Percentiles rank a stretch among this genome's conserved stretches.
phyloP scores from a whole-genome alignment of 2,329 filamentous ascomycete species.

The Pleomassaria siparia region DNA sequence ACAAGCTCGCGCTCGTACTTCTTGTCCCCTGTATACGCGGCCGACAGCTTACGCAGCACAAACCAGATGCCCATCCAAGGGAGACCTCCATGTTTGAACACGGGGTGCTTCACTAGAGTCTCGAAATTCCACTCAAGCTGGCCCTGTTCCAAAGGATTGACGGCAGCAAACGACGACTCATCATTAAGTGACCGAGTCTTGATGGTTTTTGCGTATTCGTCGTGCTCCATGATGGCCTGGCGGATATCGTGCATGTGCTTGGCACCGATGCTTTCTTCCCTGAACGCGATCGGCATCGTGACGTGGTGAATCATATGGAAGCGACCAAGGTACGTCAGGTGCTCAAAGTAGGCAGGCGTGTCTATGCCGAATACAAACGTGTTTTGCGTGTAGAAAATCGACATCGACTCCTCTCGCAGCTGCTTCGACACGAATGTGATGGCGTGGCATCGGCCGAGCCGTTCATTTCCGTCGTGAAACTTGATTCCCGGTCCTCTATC shows the following conservation, averaged over 20 bases:
- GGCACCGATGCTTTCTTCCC: not conserved
- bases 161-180: too few species aligned
- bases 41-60: conserved; percentile 16
- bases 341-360: conserved; percentile 20
- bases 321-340: conserved; percentile 17
- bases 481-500: conserved; percentile 6
- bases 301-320: conserved; percentile 25
- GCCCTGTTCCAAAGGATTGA: not conserved
- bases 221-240: conserved; percentile 12
- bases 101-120: conserved; percentile 5
- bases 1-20: conserved; percentile 13
- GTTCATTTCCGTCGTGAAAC: conserved; percentile 22
- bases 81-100: conserved; percentile 12
- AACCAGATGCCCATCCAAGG: conserved; percentile 11
- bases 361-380: conserved; percentile 18
- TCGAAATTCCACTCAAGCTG: not conserved
- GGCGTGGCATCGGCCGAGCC: too few species aligned
- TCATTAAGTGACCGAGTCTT: not conserved
- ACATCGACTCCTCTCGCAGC: conserved; percentile 17
- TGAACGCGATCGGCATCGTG: conserved; percentile 10
- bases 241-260: conserved; percentile 11
- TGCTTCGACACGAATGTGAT: conserved; percentile 18
- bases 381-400: conserved; percentile 24
- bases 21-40: conserved; percentile 1
- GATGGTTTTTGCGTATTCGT: conserved; percentile 9